These are phyloP conservation scores for Malassezia furfur DNA, from an alignment of 1,284 basidiomycete species.

Conservation along the genomic window DNA sequence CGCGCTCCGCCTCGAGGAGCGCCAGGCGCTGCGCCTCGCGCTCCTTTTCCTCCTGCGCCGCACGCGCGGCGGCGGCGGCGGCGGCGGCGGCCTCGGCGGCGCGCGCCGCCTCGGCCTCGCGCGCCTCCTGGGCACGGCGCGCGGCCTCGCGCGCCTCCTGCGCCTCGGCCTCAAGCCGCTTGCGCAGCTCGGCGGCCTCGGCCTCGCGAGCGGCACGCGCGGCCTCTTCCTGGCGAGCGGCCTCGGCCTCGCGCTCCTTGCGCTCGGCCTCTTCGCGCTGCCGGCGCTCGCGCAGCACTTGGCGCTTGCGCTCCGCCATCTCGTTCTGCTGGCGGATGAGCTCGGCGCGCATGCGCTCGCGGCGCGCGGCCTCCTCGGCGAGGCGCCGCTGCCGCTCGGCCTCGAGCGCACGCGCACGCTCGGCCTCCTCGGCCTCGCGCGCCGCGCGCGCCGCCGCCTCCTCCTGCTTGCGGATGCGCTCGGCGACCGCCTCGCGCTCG, in stretches of 20 bases:
- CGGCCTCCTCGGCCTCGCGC: neutral
- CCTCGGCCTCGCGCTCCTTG: neutral
- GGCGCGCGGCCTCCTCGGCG: neutral
- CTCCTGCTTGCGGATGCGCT: neutral
- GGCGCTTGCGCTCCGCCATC: constrained; percentile 7
- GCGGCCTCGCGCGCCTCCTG: neutral
- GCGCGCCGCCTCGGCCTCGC: neutral
- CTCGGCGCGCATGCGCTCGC: neutral
- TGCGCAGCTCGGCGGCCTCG: neutral
- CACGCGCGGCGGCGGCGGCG: neutral
- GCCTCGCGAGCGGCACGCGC: neutral
- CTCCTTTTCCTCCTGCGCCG: neutral
- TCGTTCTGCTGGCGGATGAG: constrained; percentile 1
- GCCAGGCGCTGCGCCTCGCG: neutral
- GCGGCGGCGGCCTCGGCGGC: neutral
- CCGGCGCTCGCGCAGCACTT: neutral
- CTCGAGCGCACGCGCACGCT: neutral
- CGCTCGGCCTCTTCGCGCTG: constrained; percentile 1
- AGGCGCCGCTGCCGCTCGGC: constrained; percentile 20
- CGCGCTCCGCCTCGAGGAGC: too few relatives aligned
- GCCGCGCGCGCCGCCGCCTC: constrained; percentile 2
- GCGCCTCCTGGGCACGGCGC: constrained; percentile 12
- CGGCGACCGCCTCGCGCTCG: neutral
- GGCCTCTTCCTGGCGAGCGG: neutral
- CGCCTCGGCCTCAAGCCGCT: neutral